These are phyloP conservation scores for Schizochytrium sp. DNA, from an alignment of 108 stramenopile genomes.

Conservation along the genomic window DNA sequence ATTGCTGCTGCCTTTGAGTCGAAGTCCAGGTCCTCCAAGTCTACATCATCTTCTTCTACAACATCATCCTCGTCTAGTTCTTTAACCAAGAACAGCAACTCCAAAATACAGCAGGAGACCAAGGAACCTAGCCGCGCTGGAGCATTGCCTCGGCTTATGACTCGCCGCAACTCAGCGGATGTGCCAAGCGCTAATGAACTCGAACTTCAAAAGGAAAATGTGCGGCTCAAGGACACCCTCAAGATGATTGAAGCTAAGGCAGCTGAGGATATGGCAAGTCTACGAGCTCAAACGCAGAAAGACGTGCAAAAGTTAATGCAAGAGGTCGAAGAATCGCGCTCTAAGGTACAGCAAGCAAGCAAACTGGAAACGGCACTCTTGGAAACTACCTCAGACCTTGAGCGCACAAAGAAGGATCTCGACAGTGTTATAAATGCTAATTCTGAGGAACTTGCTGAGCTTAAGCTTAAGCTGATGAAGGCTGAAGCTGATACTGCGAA, in stretches of 20 bases:
- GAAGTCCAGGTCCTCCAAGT: too few species aligned
- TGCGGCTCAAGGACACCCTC: slow-evolving; percentile 29
- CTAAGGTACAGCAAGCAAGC: slow-evolving; percentile 22
- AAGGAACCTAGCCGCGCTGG: too few species aligned
- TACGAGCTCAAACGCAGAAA: background rate
- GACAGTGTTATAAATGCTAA: background rate
- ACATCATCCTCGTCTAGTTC: too few species aligned
- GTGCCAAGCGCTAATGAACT: background rate
- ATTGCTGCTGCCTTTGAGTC: too few species aligned
- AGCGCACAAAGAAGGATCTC: background rate
- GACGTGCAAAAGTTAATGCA: background rate
- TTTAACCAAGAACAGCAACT: too few species aligned
- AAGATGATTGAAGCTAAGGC: slow-evolving; percentile 35
- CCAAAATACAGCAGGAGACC: too few species aligned
- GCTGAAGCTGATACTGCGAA: background rate
- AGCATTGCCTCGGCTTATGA: background rate
- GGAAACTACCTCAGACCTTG: background rate
- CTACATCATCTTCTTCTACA: too few species aligned
- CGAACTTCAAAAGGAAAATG: slow-evolving; percentile 26
- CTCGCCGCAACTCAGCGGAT: background rate
- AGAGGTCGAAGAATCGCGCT: background rate
- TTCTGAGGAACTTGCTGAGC: slow-evolving; percentile 16
- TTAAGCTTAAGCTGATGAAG: slow-evolving; percentile 16
- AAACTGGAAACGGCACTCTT: slow-evolving; percentile 18
- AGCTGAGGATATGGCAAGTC: slow-evolving; percentile 3